Conservation (phyloP, 371 early-diverging fungal species). For the Apophysomyces ossiformis region DNA sequence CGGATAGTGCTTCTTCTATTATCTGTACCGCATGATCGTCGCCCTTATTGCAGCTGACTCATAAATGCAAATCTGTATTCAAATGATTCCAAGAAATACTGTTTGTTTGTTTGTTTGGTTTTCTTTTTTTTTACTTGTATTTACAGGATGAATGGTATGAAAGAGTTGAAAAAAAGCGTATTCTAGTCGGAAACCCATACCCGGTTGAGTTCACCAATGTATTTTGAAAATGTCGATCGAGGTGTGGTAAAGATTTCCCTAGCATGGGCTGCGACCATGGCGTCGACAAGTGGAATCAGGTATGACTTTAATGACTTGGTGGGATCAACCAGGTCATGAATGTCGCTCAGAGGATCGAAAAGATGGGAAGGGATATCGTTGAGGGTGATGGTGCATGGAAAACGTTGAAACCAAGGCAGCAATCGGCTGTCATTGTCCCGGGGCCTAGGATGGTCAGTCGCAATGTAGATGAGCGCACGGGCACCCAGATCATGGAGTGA, state of each 20-base stretch:
- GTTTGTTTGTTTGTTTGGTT: constrained; percentile 1
- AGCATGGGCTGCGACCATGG: constrained; percentile 43
- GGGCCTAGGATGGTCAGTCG: constrained; percentile 37
- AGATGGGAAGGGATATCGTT: constrained; percentile 28
- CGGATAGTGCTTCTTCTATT: constrained; percentile 85
- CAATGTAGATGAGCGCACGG: constrained; percentile 24
- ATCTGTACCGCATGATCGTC: constrained; percentile 79
- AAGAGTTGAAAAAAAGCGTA: neutral
- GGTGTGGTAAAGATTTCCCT: constrained; percentile 31
- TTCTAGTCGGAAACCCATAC: constrained; percentile 23
- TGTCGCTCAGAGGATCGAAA: constrained; percentile 24
- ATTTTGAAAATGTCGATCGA: constrained; percentile 39
- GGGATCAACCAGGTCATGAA: constrained; percentile 25
- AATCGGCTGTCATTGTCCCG: constrained; percentile 20
- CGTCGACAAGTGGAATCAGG: constrained; percentile 37
- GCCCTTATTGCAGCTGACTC: constrained; percentile 67
- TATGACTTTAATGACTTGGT: constrained; percentile 23
- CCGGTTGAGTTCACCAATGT: constrained; percentile 31
- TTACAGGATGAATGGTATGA: neutral
- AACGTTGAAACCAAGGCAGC: constrained; percentile 32
- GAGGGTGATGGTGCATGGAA: constrained; percentile 35
- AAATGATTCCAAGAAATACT: constrained; percentile 6
- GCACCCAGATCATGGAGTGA: neutral
- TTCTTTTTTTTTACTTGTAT: constrained; percentile 10
- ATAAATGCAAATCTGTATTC: constrained; percentile 24